Percentiles rank a stretch among this genome's conserved stretches.
These are phyloP conservation scores for Arctium minus DNA, from an alignment of 129 eudicot genomes.

Conservation along the genomic window DNA sequence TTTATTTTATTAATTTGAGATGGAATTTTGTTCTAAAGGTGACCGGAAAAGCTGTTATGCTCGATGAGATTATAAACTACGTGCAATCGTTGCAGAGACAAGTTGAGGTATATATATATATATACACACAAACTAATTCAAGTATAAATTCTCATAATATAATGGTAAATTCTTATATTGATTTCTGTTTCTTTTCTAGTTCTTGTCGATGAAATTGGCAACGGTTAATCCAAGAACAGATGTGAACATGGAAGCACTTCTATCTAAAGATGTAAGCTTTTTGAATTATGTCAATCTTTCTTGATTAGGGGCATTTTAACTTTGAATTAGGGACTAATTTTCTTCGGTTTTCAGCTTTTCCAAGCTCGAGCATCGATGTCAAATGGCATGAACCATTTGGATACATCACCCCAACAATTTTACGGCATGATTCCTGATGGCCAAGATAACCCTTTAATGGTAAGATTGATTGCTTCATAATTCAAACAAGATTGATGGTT, in stretches of 20 bases:
- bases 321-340: conserved; percentile 1
- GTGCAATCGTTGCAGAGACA: conserved; percentile 86
- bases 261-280: conserved; percentile 79
- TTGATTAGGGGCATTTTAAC: background rate
- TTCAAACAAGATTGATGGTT: conserved; percentile 28
- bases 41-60: conserved; percentile 90
- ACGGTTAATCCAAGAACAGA: conserved; percentile 74
- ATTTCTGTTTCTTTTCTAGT: conserved; percentile 36
- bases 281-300: background rate
- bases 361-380: conserved; percentile 46
- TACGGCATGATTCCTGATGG: conserved; percentile 45
- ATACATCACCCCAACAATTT: conserved; percentile 42
- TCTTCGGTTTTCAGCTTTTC: conserved; percentile 40
- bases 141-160: background rate
- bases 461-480: conserved; percentile 36
- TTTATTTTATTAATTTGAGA: conserved; percentile 11
- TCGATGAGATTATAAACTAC: conserved; percentile 89
- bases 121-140: background rate
- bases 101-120: conserved; percentile 58
- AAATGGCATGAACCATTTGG: conserved; percentile 41
- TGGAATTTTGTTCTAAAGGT: conserved; percentile 40
- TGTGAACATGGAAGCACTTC: conserved; percentile 62
- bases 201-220: conserved; percentile 89
- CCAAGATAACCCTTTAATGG: conserved; percentile 36
- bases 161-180: background rate